These are phyloP conservation scores for Quambalaria eucalypti DNA, from an alignment of 1,284 basidiomycete genomes.

Conservation along the genomic window DNA sequence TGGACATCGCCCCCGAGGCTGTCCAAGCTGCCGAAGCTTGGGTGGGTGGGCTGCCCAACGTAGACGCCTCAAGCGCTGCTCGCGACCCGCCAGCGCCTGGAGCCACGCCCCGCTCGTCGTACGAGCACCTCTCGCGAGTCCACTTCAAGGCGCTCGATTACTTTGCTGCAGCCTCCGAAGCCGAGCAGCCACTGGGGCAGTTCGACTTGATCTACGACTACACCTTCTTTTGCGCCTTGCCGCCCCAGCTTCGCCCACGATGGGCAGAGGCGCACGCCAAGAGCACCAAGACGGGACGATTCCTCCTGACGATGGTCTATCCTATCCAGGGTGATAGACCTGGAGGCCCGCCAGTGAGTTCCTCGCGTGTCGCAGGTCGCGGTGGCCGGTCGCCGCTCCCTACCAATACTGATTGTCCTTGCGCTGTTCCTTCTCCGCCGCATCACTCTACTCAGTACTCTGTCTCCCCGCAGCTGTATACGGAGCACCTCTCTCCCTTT, in stretches of 20 bases:
- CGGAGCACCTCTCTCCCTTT: slow-evolving; percentile 11
- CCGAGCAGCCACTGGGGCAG: background rate
- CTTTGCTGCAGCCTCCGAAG: background rate
- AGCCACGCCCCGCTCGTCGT: background rate
- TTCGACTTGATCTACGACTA: slow-evolving; percentile 27
- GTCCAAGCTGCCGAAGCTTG: background rate
- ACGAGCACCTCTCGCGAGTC: background rate
- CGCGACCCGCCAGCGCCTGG: too few species aligned
- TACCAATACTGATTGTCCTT: background rate
- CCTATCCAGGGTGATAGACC: slow-evolving; percentile 30
- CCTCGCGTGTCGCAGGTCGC: background rate
- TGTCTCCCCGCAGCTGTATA: slow-evolving; percentile 19
- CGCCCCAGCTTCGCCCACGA: slow-evolving; percentile 14
- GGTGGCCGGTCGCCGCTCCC: background rate
- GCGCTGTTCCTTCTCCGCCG: too few species aligned
- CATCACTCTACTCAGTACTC: too few species aligned
- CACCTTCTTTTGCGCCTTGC: slow-evolving; percentile 34
- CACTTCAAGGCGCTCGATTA: background rate
- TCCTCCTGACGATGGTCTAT: slow-evolving; percentile 25
- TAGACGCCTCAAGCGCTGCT: too few species aligned
- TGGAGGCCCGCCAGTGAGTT: slow-evolving; percentile 18
- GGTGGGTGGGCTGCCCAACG: background rate
- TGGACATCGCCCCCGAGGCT: slow-evolving; percentile 5
- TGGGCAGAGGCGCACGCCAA: slow-evolving; percentile 32
- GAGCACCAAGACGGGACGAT: slow-evolving; percentile 8